These are phyloP conservation scores for Penicillium malachiteum DNA, from an alignment of 495 filamentous ascomycete species.

Conservation along the genomic window DNA sequence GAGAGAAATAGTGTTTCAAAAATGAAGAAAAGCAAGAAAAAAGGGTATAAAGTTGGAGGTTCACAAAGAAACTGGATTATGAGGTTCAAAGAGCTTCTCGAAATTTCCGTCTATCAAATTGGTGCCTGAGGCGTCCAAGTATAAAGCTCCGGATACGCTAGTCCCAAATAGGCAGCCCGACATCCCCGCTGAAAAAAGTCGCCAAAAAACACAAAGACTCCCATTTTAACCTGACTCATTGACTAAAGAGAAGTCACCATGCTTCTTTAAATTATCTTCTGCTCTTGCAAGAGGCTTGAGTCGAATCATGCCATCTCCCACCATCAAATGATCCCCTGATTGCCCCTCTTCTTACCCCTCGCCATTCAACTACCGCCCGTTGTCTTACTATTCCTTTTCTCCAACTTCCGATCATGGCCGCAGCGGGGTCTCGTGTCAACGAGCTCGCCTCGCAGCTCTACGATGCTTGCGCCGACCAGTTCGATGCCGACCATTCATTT, in stretches of 20 bases:
- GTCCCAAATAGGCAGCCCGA: conserved; percentile 27
- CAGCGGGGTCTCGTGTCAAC: conserved; percentile 35
- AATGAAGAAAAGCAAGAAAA: neutral
- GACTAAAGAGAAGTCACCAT: conserved; percentile 10
- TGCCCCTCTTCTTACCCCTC: neutral
- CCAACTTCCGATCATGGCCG: conserved; percentile 31
- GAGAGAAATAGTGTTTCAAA: neutral
- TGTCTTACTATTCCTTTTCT: neutral
- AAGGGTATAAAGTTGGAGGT: conserved; percentile 4
- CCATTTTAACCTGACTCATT: conserved; percentile 22
- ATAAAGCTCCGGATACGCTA: conserved; percentile 30
- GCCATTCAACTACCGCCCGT: conserved; percentile 5
- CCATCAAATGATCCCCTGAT: conserved; percentile 19
- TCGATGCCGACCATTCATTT: conserved; percentile 54
- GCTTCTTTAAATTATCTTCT: conserved; percentile 22
- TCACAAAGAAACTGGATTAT: conserved; percentile 16
- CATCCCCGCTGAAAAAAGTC: conserved; percentile 31
- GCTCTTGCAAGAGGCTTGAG: conserved; percentile 25
- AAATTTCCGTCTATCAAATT: conserved; percentile 44
- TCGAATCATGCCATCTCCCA: conserved; percentile 22
- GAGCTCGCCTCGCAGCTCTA: conserved; percentile 48
- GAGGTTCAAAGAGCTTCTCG: conserved; percentile 43
- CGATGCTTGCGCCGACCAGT: conserved; percentile 40
- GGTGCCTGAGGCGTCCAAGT: conserved; percentile 29
- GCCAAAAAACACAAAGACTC: conserved; percentile 30